Percentiles rank a stretch among this genome's conserved stretches.
These are phyloP conservation scores for Thecaphora thlaspeos DNA, from an alignment of 1,284 basidiomycete species.

Conservation along the genomic window DNA sequence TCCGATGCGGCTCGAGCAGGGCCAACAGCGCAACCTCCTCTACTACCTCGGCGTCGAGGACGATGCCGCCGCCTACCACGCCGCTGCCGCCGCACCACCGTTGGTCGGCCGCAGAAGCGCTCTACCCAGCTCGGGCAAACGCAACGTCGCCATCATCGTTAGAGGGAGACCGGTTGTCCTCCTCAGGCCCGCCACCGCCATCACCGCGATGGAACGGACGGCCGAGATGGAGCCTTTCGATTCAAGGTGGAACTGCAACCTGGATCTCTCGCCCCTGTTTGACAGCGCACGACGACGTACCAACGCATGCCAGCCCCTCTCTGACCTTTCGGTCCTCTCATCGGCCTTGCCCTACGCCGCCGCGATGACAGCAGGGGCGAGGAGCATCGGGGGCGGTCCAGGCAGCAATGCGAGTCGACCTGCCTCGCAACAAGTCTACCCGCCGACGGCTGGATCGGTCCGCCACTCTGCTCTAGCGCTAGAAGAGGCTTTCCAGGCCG, in stretches of 20 bases:
- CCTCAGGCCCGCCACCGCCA: background rate
- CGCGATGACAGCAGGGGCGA: no score
- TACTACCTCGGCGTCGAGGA: slow-evolving; percentile 20
- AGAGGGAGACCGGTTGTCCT: slow-evolving; percentile 8
- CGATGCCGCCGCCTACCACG: background rate
- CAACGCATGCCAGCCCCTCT: background rate
- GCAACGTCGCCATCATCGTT: slow-evolving; percentile 21
- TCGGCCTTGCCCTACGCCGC: background rate
- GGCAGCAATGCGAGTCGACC: background rate
- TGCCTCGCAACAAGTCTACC: background rate
- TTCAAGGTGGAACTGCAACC: slow-evolving; percentile 33
- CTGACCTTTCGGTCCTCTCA: background rate
- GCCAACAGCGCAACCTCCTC: slow-evolving; percentile 28
- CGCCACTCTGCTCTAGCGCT: background rate
- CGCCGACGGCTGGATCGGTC: background rate
- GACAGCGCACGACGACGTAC: background rate
- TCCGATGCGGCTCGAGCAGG: slow-evolving; percentile 18
- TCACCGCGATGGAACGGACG: no score
- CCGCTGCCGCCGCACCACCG: no score
- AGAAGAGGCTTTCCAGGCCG: background rate
- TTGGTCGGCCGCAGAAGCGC: no score
- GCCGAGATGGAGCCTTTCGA: slow-evolving; percentile 16
- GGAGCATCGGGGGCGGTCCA: no score
- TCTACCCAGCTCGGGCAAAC: slow-evolving; percentile 8
- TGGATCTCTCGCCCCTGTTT: slow-evolving; percentile 11